phyloP scores from a whole-genome alignment of 768 basidiomycete species.

The Suillus subluteus region DNA sequence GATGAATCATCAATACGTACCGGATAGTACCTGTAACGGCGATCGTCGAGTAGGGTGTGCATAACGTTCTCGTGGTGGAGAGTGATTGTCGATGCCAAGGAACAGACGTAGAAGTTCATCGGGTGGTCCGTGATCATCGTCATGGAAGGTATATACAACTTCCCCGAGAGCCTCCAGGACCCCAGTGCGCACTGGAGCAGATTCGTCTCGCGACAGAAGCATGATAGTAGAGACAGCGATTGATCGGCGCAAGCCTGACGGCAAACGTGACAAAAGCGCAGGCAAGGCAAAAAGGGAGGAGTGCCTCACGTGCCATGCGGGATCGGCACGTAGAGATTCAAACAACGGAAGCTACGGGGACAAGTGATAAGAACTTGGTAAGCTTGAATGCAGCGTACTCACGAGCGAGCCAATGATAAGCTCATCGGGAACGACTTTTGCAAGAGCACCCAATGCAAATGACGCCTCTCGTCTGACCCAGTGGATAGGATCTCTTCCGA shows the following conservation, averaged over 20 bases:
- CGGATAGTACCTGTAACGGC: conserved; percentile 23
- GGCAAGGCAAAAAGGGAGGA: conserved; percentile 87
- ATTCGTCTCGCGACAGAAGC: conserved; percentile 65
- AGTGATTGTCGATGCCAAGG: conserved; percentile 59
- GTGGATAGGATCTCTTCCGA: conserved; percentile 64
- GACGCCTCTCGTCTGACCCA: conserved; percentile 88
- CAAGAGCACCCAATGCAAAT: conserved; percentile 85
- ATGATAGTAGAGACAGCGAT: conserved; percentile 70
- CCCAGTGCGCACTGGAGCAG: conserved; percentile 71
- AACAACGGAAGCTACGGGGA: conserved; percentile 75
- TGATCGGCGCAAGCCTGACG: conserved; percentile 55
- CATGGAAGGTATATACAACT: conserved; percentile 81
- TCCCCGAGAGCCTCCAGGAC: conserved; percentile 89
- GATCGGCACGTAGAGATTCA: conserved; percentile 67
- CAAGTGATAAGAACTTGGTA: conserved; percentile 11
- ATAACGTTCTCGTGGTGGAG: conserved; percentile 42
- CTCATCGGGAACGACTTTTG: conserved; percentile 84
- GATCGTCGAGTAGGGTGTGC: conserved; percentile 23
- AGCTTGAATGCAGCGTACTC: conserved; percentile 26
- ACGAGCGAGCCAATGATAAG: conserved; percentile 68
- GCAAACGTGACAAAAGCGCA: conserved; percentile 70
- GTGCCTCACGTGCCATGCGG: conserved; percentile 82
- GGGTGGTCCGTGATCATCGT: conserved; percentile 67
- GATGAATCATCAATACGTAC: not conserved
- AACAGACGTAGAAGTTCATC: conserved; percentile 75